Evolutionary conservation across 2,329 filamentous ascomycete genomes (phyloP).

Genomic region (Alternaria sp.): DNA sequence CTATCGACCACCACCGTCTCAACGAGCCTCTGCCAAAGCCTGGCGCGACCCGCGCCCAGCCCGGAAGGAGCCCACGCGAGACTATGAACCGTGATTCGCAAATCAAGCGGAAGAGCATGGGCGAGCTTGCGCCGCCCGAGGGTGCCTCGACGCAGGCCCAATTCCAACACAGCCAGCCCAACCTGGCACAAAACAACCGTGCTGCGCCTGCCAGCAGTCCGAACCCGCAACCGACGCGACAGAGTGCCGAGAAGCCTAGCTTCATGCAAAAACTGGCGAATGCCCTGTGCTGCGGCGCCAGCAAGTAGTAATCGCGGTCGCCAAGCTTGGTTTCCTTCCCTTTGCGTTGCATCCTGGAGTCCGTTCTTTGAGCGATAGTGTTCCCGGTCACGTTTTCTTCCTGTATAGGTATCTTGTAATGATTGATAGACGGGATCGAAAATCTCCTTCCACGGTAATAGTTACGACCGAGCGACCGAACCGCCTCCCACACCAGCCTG

Average conservation of each 20-base stretch:
- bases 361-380: slow-evolving; percentile 41
- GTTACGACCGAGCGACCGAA: slow-evolving; percentile 35
- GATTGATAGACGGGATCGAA: slow-evolving; percentile 49
- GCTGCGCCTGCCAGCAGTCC: slow-evolving; percentile 54
- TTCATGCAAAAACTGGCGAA: slow-evolving; percentile 94
- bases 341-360: slow-evolving; percentile 45
- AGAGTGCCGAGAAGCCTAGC: slow-evolving; percentile 71
- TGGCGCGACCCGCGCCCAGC: slow-evolving; percentile 64
- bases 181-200: slow-evolving; percentile 71
- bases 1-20: slow-evolving; percentile 52
- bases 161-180: slow-evolving; percentile 94
- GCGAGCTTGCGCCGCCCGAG: slow-evolving; percentile 82
- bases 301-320: slow-evolving; percentile 33
- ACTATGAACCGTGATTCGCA: slow-evolving; percentile 30
- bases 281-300: slow-evolving; percentile 77
- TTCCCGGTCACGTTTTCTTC: slow-evolving; percentile 40
- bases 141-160: slow-evolving; percentile 87
- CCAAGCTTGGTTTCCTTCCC: slow-evolving; percentile 23
- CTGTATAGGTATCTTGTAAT: slow-evolving; percentile 52
- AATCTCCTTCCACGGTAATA: slow-evolving; percentile 45
- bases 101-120: slow-evolving; percentile 73
- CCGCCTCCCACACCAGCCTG: slow-evolving; percentile 30
- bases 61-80: slow-evolving; percentile 47
- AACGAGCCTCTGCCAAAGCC: slow-evolving; percentile 62
- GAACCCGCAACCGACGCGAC: slow-evolving; percentile 59